These are phyloP conservation scores for Penicillium coprophilum DNA, from an alignment of 495 filamentous ascomycete species.

Conservation along the genomic window DNA sequence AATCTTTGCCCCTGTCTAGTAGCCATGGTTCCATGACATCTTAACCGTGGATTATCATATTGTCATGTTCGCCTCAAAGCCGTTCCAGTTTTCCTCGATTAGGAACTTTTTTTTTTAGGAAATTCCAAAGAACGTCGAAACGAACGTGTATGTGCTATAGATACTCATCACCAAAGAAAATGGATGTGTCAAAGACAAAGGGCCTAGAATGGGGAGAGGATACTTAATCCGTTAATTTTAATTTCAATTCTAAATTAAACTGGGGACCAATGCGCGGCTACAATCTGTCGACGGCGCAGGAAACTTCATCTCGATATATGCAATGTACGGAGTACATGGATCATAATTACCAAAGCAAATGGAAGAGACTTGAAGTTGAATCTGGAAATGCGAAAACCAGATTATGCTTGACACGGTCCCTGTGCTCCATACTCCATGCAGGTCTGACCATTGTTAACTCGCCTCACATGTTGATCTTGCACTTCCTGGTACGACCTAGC, in stretches of 20 bases:
- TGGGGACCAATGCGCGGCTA: no score
- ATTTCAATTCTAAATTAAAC: no score
- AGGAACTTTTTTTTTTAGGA: not conserved
- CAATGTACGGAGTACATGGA: no score
- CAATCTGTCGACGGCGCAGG: no score
- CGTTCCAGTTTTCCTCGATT: not conserved
- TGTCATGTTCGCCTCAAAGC: not conserved
- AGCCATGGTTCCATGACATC: not conserved
- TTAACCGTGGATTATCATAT: not conserved
- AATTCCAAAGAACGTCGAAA: no score
- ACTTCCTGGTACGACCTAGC: not conserved
- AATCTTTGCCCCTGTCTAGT: not conserved
- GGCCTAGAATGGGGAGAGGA: not conserved
- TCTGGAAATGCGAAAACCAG: no score
- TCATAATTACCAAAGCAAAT: no score
- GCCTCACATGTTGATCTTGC: not conserved
- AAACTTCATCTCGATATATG: no score
- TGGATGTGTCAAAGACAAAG: not conserved
- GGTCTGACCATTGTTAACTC: not conserved
- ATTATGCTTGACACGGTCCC: not conserved
- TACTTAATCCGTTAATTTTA: not conserved
- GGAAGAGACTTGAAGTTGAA: no score
- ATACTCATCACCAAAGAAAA: no score
- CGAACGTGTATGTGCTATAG: no score
- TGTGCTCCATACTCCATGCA: no score